Conservation (phyloP, 2,329 filamentous ascomycete species). For the Fusarium tanahbumbuense region DNA sequence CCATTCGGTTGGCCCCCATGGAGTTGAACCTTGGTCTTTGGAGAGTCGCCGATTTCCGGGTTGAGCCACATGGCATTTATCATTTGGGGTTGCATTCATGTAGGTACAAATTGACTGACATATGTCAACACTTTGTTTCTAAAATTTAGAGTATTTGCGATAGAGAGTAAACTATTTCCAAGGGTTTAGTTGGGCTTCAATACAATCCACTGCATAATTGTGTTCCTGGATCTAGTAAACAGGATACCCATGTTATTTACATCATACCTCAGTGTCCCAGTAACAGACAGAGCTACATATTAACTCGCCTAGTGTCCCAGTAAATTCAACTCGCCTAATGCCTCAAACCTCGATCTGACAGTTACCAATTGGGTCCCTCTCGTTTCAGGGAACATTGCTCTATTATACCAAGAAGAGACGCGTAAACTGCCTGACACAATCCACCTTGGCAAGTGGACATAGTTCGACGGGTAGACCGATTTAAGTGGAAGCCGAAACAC, state of each 20-base stretch:
- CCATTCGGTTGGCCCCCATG: neutral
- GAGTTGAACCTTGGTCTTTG: neutral
- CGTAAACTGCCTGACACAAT: constrained; percentile 23
- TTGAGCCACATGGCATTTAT: constrained; percentile 20
- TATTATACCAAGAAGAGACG: constrained; percentile 6
- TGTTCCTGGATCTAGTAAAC: neutral
- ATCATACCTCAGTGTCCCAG: neutral
- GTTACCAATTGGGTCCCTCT: neutral
- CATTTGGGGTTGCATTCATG: constrained; percentile 25
- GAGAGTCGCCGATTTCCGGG: constrained; percentile 29
- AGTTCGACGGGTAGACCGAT: constrained; percentile 39
- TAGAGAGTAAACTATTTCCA: neutral
- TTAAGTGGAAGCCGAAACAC: constrained; percentile 41
- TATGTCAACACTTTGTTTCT: neutral
- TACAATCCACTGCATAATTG: neutral
- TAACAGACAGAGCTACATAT: neutral
- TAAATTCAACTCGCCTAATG: neutral
- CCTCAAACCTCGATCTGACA: neutral
- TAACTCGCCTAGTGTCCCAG: neutral
- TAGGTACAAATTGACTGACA: constrained; percentile 23
- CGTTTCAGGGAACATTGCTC: neutral
- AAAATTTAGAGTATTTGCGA: no score
- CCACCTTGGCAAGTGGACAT: constrained; percentile 33
- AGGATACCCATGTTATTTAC: constrained; percentile 6
- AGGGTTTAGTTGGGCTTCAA: constrained; percentile 23